These are phyloP conservation scores for Linum trigynum DNA, from an alignment of 345 rosid genomes.

Conservation along the genomic window DNA sequence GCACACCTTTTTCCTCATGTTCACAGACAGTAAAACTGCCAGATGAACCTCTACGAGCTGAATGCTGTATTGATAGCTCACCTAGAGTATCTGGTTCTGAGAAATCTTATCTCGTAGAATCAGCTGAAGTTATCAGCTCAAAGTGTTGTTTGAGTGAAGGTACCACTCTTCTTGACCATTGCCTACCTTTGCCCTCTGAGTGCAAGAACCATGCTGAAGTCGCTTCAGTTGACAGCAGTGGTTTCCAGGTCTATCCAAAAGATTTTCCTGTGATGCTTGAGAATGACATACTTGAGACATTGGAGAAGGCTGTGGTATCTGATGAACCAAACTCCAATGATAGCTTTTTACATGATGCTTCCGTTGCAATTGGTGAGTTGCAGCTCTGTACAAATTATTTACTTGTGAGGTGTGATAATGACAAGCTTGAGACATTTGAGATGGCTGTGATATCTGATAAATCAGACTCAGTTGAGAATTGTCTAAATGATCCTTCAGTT, in stretches of 20 bases:
- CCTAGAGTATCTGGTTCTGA: not conserved
- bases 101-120: not conserved
- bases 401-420: no score
- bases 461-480: no score
- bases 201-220: conserved; percentile 15
- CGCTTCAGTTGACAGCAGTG: conserved; percentile 16
- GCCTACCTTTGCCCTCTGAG: conserved; percentile 11
- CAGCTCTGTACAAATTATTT: no score
- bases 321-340: conserved; percentile 6
- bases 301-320: conserved; percentile 16
- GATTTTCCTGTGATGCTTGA: conserved; percentile 16
- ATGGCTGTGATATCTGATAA: no score
- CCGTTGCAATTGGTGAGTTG: no score
- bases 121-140: not conserved
- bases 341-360: no score
- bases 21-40: conserved; percentile 15
- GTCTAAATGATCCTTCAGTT: no score
- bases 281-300: conserved; percentile 20
- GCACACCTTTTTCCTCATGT: conserved; percentile 18
- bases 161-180: conserved; percentile 2
- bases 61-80: not conserved
- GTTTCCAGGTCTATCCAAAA: conserved; percentile 21
- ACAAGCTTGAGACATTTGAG: no score
- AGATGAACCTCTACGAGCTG: conserved; percentile 17
- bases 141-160: not conserved